Evolutionary conservation across 495 filamentous ascomycete species (phyloP).

Genomic region (Aspergillus sparsus): DNA sequence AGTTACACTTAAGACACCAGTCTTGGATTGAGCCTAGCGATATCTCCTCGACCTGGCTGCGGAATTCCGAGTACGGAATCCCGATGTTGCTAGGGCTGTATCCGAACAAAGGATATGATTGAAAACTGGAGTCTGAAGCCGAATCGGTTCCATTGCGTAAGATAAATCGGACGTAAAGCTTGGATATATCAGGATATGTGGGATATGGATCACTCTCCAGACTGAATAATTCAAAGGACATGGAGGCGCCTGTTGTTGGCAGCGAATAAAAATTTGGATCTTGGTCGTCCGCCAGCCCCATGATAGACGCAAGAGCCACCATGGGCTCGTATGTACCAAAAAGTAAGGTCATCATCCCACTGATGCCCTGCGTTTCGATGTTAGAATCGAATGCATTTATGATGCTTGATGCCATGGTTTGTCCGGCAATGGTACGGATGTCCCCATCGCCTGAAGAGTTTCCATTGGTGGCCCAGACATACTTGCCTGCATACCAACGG

Average conservation of each 20-base stretch:
- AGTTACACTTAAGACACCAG: conserved; percentile 74
- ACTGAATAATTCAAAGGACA: conserved; percentile 77
- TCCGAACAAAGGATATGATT: conserved; percentile 68
- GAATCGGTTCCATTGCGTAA: conserved; percentile 74
- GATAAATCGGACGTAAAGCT: conserved; percentile 73
- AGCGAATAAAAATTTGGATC: conserved; percentile 67
- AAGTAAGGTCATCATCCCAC: conserved; percentile 60
- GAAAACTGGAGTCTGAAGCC: conserved; percentile 42
- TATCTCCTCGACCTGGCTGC: conserved; percentile 57
- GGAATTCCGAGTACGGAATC: conserved; percentile 66
- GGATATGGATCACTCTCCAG: conserved; percentile 42
- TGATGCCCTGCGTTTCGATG: conserved; percentile 39
- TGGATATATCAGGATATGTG: conserved; percentile 52
- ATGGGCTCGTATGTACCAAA: conserved; percentile 74
- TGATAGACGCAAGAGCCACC: conserved; percentile 72
- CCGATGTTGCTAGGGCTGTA: conserved; percentile 47
- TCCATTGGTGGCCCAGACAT: conserved; percentile 65
- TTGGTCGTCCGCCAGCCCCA: conserved; percentile 52
- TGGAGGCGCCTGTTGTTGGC: conserved; percentile 65
- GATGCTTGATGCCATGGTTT: conserved; percentile 65
- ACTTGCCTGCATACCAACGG: conserved; percentile 63
- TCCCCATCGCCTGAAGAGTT: conserved; percentile 52
- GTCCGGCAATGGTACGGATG: conserved; percentile 64
- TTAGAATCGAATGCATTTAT: conserved; percentile 55
- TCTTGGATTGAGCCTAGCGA: conserved; percentile 57